phyloP scores from a whole-genome alignment of 805 yeast species.

The Torulaspora maleeae region DNA sequence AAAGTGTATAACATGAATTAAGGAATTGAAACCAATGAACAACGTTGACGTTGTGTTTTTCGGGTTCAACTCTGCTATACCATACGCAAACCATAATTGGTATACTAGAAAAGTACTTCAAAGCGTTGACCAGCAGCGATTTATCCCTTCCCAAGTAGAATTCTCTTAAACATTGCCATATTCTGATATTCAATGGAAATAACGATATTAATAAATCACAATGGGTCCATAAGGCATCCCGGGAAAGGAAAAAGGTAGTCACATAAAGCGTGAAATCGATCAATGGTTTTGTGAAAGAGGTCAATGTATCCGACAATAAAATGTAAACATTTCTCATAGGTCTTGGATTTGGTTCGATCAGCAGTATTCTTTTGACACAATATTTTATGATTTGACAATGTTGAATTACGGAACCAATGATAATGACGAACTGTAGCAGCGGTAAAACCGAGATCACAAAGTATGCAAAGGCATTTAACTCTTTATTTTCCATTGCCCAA shows the following conservation, averaged over 20 bases:
- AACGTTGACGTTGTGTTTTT: slow-evolving; percentile 15
- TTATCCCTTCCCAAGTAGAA: slow-evolving; percentile 41
- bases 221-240: slow-evolving; percentile 13
- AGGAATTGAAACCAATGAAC: slow-evolving; percentile 44
- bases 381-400: slow-evolving; percentile 40
- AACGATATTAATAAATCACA: slow-evolving; percentile 33
- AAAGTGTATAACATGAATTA: slow-evolving; percentile 72
- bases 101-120: slow-evolving; percentile 66
- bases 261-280: slow-evolving; percentile 62
- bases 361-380: slow-evolving; percentile 34
- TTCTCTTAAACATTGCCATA: slow-evolving; percentile 78
- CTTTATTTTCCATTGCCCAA: neutral
- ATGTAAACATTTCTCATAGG: slow-evolving; percentile 54
- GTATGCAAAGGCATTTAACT: neutral
- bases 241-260: slow-evolving; percentile 6
- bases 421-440: slow-evolving; percentile 23
- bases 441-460: slow-evolving; percentile 9
- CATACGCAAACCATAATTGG: slow-evolving; percentile 47
- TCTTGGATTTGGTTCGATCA: slow-evolving; percentile 36
- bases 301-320: slow-evolving; percentile 74
- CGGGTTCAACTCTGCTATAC: slow-evolving; percentile 15
- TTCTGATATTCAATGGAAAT: slow-evolving; percentile 69
- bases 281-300: slow-evolving; percentile 72
- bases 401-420: slow-evolving; percentile 22
- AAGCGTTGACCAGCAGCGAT: slow-evolving; percentile 62